Evolutionary conservation across 768 basidiomycete species (phyloP), one percentile per base, ranked within the genome.

Genomic region (Porphyrellus cyaneotinctus): DNA sequence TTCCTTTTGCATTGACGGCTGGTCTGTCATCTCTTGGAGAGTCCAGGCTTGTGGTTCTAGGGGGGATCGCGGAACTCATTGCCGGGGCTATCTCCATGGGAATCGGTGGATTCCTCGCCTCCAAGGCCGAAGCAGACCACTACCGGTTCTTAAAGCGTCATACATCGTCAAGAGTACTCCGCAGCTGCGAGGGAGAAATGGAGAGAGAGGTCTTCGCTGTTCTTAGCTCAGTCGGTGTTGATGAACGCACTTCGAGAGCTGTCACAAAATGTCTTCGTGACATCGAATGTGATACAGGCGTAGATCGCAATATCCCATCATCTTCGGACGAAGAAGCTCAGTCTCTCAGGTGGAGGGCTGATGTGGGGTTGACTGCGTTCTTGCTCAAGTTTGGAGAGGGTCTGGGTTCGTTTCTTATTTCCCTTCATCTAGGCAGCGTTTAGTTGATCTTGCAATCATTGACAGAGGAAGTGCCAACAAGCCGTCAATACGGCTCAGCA

Each of bases 41-140:
- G 53, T 93, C 91, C 8, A 83, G 79, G 49, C 79, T 97, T n/a
- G 97, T 99, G 57, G 87, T 95, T 44, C 80, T 95, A 26, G 95
- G 93, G 49, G 97, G 97, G 15, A 74, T 97, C 32, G 95, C 97
- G 1, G 97, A 99, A 68, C 85, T 99, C 59, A 91, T 95, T 52
- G 92, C 95, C 2, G 97, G 97, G 7, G 91, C 95, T 13, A 90
- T 98, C 42, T 93, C 90, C 2, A 99, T 99, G 95, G 97, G 97
- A 55, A 89, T 99, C 36, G 97, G 97, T 48, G 95, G 95, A 18
- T 97, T 95, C 79, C 85, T 99, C 44, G 94, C 94, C 3, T 93
- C 95, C 1, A 91, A 99, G 71, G 88, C 95, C 28, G 97, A 99
- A 70, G 86, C 94, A 42, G 95, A 97, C 67, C 89, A 97, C 70